Base-by-base conservation (phyloP, 2,329 filamentous ascomycete species). In the Elsinoe necatrix region DNA sequence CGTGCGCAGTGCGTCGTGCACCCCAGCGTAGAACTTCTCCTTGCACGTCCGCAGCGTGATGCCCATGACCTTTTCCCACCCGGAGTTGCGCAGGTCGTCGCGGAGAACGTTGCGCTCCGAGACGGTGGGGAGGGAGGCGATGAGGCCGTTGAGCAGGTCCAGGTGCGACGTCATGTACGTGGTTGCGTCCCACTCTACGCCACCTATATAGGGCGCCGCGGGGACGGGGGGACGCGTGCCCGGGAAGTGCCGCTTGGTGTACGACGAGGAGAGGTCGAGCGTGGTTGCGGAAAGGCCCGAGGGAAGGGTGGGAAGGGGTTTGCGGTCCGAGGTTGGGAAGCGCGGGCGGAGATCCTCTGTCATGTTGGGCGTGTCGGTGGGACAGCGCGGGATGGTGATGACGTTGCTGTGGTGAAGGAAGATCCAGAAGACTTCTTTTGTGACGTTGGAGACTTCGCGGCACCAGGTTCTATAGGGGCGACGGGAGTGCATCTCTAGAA, bases 401-500 rank as follows among this genome's bases (percentile, higher is more conserved):
- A 96, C 85, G 65, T 97, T 97, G 58, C 95, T 77, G 63, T 95
- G 87, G 71, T 97, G 92, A 55, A 97, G 78, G 74, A 97, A 98
- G 68, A 97, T 97, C 92, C 92, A 98, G 69, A 98, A 98, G 25
- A 97, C 92, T 70, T 98, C 92, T 71, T 96, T 96, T 41, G 91
- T 95, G 48, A 97, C 92, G 64, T 87, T 91, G 59, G 85, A 85
- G 16, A 92, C 83, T 72, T 98, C 93, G 70, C 91, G 93, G 72
- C 86, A 89, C 92, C 92, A 98, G 2, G 95, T 81, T 31, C 89
- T 86, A 70, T 96, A 98, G 0, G 92, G 92, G 0, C 92, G 82
- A 51, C 89, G 82, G 34, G 85, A 84, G 63, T 87, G 86, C 83
- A 97, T 97, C 59, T 91, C 87, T 20, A 92, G 75, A 47, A 97